Percentiles rank a stretch among this genome's conserved stretches.
Evolutionary conservation across 345 rosid species (phyloP).

Genomic region (Euphorbia peplus): DNA sequence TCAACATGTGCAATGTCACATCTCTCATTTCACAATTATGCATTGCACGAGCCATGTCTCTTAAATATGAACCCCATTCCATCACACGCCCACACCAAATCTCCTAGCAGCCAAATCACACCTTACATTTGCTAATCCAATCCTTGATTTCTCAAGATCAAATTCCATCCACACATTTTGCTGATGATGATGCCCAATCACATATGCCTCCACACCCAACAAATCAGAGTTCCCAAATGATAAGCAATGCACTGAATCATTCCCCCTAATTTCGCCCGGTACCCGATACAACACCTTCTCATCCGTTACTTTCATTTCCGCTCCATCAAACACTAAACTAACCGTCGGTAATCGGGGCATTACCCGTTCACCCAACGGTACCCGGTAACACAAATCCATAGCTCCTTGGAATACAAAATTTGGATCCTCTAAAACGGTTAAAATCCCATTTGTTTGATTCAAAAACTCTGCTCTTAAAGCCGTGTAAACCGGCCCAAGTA

Average conservation of each 20-base stretch:
- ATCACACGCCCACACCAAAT: conserved; percentile 39
- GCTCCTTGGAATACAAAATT: conserved; percentile 81
- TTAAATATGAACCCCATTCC: neutral
- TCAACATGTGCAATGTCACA: neutral
- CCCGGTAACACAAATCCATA: conserved; percentile 77
- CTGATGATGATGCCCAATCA: conserved; percentile 92
- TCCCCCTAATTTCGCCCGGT: conserved; percentile 53
- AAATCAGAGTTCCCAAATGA: conserved; percentile 88
- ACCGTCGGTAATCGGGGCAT: conserved; percentile 56
- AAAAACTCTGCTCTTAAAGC: conserved; percentile 58
- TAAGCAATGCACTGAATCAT: conserved; percentile 70
- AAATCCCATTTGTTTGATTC: conserved; percentile 47
- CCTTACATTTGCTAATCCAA: conserved; percentile 64
- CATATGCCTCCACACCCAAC: conserved; percentile 78
- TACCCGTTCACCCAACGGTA: conserved; percentile 28
- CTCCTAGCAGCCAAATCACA: conserved; percentile 80
- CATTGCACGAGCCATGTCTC: neutral
- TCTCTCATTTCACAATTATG: neutral
- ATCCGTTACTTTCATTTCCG: conserved; percentile 66
- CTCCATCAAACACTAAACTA: conserved; percentile 66
- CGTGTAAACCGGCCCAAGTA: conserved; percentile 75
- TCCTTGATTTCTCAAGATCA: conserved; percentile 72
- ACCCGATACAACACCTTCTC: conserved; percentile 59
- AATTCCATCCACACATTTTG: conserved; percentile 93
- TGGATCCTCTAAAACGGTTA: conserved; percentile 58